phyloP scores from a whole-genome alignment of 345 rosid species.

The Salix viminalis region DNA sequence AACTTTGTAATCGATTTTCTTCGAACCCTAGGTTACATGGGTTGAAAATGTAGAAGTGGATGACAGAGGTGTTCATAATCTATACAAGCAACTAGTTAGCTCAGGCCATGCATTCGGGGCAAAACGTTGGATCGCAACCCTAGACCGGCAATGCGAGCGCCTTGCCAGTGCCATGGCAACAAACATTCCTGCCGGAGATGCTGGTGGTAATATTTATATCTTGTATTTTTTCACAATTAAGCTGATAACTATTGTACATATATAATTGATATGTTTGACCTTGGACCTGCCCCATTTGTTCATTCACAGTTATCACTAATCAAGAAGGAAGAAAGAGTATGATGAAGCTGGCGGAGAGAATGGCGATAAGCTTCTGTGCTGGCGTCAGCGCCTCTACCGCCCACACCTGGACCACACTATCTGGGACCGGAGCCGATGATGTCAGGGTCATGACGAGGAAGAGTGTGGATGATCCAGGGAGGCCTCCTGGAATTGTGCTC shows the following conservation, averaged over 20 bases:
- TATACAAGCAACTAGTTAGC: slow-evolving; percentile 56
- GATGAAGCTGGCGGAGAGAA: slow-evolving; percentile 76
- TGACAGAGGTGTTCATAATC: slow-evolving; percentile 54
- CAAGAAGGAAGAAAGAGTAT: slow-evolving; percentile 67
- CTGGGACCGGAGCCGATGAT: slow-evolving; percentile 65
- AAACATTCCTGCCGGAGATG: slow-evolving; percentile 47
- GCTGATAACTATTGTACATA: background rate
- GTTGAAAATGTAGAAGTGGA: slow-evolving; percentile 89
- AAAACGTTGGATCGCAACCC: slow-evolving; percentile 75
- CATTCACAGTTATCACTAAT: slow-evolving; percentile 48
- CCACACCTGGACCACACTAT: slow-evolving; percentile 62
- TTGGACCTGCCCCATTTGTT: background rate
- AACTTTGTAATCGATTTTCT: background rate
- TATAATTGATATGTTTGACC: background rate
- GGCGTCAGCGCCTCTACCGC: slow-evolving; percentile 70
- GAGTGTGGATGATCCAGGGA: slow-evolving; percentile 75
- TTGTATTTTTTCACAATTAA: background rate
- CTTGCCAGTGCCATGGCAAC: slow-evolving; percentile 66
- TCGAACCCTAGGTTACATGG: slow-evolving; percentile 66
- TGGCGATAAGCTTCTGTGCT: slow-evolving; percentile 68
- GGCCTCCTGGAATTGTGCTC: slow-evolving; percentile 74
- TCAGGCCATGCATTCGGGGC: slow-evolving; percentile 84
- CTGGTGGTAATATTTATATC: slow-evolving; percentile 35
- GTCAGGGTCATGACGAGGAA: slow-evolving; percentile 77
- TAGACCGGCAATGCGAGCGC: slow-evolving; percentile 80